Evolutionary conservation across 352 stramenopile genomes (phyloP).

Genomic region (Globisporangium cederbergense): DNA sequence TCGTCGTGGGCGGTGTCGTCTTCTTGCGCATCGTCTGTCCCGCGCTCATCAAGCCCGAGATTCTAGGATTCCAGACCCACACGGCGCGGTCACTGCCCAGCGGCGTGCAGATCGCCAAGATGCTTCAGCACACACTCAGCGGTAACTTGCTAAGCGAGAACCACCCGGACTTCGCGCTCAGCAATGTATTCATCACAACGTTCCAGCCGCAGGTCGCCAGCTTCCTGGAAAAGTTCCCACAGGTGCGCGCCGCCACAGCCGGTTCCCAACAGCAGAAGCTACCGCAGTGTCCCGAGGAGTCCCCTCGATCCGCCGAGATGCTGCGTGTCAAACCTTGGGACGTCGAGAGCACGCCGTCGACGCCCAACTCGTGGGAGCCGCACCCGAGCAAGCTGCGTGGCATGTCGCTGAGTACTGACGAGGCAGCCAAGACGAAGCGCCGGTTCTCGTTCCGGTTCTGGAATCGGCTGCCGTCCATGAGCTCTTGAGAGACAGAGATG

Average conservation of each 20-base stretch:
- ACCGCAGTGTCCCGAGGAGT: conserved; percentile 4
- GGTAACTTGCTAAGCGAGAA: conserved; percentile 50
- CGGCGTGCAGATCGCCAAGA: conserved; percentile 76
- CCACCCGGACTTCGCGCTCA: conserved; percentile 36
- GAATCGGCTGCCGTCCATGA: conserved; percentile 20
- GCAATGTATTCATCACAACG: conserved; percentile 61
- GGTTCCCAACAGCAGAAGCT: not conserved
- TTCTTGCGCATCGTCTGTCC: conserved; percentile 78
- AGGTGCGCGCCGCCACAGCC: conserved; percentile 28
- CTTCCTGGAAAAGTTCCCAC: conserved; percentile 60
- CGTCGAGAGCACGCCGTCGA: conserved; percentile 26
- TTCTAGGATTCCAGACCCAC: conserved; percentile 70
- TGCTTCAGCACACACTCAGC: conserved; percentile 73
- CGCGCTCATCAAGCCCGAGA: conserved; percentile 77
- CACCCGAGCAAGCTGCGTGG: conserved; percentile 51
- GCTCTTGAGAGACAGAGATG: conserved; percentile 6
- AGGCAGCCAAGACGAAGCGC: conserved; percentile 53
- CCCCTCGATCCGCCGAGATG: conserved; percentile 17
- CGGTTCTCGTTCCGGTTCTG: conserved; percentile 77
- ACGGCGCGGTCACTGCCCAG: conserved; percentile 42
- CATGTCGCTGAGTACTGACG: conserved; percentile 53
- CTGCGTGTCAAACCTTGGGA: conserved; percentile 21
- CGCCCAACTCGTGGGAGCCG: conserved; percentile 30
- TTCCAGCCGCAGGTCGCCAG: conserved; percentile 62
- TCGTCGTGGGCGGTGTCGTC: conserved; percentile 73